Evolutionary conservation across 73 alveolate genomes (phyloP).

Genomic region (Paramecium sonneborni): DNA sequence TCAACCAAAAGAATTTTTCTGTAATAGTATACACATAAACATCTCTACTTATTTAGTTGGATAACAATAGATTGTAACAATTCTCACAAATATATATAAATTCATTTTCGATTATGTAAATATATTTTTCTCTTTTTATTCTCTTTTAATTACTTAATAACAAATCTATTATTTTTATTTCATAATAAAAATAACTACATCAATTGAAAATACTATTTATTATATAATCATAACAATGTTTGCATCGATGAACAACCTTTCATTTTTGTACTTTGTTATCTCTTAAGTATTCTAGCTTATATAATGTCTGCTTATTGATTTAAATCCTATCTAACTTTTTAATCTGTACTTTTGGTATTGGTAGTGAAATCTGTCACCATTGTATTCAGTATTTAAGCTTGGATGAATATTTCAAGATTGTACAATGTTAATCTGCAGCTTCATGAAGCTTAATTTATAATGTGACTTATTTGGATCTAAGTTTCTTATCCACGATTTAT

Average conservation of each 20-base stretch:
- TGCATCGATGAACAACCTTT: constrained; percentile 22
- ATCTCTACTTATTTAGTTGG: constrained; percentile 64
- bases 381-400: background rate
- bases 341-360: background rate
- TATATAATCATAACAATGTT: background rate
- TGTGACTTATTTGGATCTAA: background rate
- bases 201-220: background rate
- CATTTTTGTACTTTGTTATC: background rate
- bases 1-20: constrained; percentile 11
- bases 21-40: constrained; percentile 36
- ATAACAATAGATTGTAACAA: no score
- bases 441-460: background rate
- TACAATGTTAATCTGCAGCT: background rate
- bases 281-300: background rate
- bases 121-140: no score
- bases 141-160: no score
- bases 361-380: background rate
- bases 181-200: background rate
- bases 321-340: background rate
- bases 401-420: background rate
- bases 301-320: background rate
- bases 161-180: no score
- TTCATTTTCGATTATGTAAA: no score
- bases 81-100: no score
- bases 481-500: background rate